These are phyloP conservation scores for Neurospora pannonica DNA, from an alignment of 495 filamentous ascomycete species.

Conservation along the genomic window DNA sequence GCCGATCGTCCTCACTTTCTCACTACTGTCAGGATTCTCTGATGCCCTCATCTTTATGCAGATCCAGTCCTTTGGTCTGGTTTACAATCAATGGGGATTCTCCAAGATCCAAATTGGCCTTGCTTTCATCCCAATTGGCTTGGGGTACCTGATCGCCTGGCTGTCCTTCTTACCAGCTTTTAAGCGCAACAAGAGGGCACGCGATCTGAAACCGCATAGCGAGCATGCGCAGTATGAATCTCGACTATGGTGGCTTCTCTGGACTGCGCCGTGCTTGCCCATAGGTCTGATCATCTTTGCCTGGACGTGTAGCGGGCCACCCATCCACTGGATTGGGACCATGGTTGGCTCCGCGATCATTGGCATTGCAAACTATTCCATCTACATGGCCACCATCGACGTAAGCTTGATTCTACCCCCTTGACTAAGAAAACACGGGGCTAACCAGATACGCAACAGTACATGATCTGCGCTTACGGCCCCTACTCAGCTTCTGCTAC, in stretches of 20 bases:
- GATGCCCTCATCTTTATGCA: slow-evolving; percentile 79
- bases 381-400: slow-evolving; percentile 76
- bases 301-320: slow-evolving; percentile 54
- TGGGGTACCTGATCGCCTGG: slow-evolving; percentile 60
- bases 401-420: slow-evolving; percentile 1
- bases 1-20: slow-evolving; percentile 64
- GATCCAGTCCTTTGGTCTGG: slow-evolving; percentile 55
- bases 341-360: slow-evolving; percentile 52
- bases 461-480: slow-evolving; percentile 76
- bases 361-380: slow-evolving; percentile 59
- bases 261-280: slow-evolving; percentile 53
- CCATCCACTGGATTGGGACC: slow-evolving; percentile 52
- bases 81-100: slow-evolving; percentile 59
- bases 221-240: slow-evolving; percentile 54
- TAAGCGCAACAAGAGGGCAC: slow-evolving; percentile 42
- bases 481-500: slow-evolving; percentile 72
- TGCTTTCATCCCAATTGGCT: slow-evolving; percentile 52
- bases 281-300: slow-evolving; percentile 64
- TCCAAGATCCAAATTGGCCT: slow-evolving; percentile 45
- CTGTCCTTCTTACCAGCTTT: slow-evolving; percentile 55
- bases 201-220: slow-evolving; percentile 41
- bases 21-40: slow-evolving; percentile 64
- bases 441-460: slow-evolving; percentile 18
- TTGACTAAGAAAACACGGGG: not conserved
- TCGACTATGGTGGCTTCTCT: slow-evolving; percentile 49